A percentile compares a stretch with the other conserved stretches of the same genome.
Conservation (phyloP, 257 asterid genomes). For the Salvia hispanica region DNA sequence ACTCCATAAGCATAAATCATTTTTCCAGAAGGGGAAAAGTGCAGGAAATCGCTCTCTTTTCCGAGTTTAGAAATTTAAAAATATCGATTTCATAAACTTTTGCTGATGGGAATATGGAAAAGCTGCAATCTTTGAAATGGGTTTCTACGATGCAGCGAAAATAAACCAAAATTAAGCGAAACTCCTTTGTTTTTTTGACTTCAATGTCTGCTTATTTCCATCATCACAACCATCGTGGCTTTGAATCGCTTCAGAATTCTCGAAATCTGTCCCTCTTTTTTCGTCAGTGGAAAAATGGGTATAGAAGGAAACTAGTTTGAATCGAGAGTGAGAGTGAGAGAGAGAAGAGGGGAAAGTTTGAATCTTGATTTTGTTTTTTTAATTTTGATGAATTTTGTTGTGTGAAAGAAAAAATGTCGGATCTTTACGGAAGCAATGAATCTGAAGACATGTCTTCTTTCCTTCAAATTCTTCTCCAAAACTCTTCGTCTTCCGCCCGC, state of each 20-base stretch:
- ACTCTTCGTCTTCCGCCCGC: constrained; percentile 50
- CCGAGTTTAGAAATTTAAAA: constrained; percentile 35
- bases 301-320: constrained; percentile 3
- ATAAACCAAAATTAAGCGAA: constrained; percentile 9
- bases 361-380: constrained; percentile 1
- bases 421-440: constrained; percentile 62
- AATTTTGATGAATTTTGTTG: constrained; percentile 20
- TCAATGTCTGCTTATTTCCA: constrained; percentile 28
- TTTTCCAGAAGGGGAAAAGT: constrained; percentile 43
- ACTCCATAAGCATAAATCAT: constrained; percentile 18
- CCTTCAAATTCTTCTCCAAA: constrained; percentile 67
- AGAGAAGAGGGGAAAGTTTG: constrained; percentile 19
- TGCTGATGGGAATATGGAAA: constrained; percentile 33
- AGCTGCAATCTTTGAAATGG: constrained; percentile 34
- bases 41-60: constrained; percentile 32
- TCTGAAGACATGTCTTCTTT: constrained; percentile 73
- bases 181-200: constrained; percentile 11
- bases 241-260: background rate
- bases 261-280: background rate
- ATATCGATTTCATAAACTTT: constrained; percentile 17
- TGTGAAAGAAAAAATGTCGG: constrained; percentile 55
- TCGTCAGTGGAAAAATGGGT: constrained; percentile 17
- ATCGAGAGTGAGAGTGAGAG: constrained; percentile 1
- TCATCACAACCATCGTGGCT: background rate
- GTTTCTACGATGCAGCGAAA: constrained; percentile 32